Percentiles rank a stretch among this genome's conserved stretches.
Evolutionary conservation across 2,329 filamentous ascomycete genomes (phyloP).

Genomic region (Teratosphaeria destructans): DNA sequence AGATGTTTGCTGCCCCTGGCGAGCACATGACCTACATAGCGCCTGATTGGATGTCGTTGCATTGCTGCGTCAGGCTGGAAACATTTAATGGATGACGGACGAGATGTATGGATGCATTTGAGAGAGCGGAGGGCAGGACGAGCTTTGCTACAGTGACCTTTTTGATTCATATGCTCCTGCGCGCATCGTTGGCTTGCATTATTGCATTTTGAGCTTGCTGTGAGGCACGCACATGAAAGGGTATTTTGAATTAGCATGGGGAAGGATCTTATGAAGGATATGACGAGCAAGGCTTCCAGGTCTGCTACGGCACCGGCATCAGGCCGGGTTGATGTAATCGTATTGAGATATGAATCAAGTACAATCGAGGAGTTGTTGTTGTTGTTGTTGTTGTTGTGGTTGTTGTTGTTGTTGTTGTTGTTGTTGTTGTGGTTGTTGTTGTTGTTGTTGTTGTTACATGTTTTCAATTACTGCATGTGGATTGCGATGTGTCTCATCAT

Average conservation of each 20-base stretch:
- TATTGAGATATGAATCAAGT: neutral
- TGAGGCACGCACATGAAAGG: neutral
- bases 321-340: neutral
- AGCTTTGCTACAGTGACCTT: too few relatives aligned
- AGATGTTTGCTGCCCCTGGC: neutral
- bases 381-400: too few relatives aligned
- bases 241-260: neutral
- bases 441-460: too few relatives aligned
- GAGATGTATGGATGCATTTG: neutral
- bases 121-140: neutral
- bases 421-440: too few relatives aligned
- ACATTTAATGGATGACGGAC: neutral
- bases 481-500: neutral
- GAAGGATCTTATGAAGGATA: neutral
- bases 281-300: neutral
- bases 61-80: neutral
- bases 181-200: neutral
- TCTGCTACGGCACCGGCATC: neutral
- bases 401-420: too few relatives aligned
- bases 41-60: neutral
- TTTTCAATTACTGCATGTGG: too few relatives aligned
- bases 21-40: neutral
- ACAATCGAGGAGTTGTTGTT: neutral
- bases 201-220: neutral
- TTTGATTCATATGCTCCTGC: neutral